Base-by-base conservation (phyloP, 2,329 filamentous ascomycete genomes). In the Boeremia lycopersici region DNA sequence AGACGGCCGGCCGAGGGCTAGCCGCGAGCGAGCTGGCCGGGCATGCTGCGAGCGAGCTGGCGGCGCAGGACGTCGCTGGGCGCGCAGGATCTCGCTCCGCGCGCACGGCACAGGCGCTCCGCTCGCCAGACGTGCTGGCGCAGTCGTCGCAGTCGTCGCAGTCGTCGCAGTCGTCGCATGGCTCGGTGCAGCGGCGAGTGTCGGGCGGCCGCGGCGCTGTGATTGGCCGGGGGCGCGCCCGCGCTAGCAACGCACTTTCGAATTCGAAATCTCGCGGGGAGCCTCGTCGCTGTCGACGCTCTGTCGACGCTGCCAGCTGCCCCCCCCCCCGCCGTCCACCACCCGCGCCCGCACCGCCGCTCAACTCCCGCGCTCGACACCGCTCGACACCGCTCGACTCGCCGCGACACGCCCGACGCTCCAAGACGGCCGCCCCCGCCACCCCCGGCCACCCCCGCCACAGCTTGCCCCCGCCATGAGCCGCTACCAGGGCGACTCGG, bases 401-500 rank as follows among this genome's bases (percentile, higher is more conserved):
- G 19, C 19, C 19, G 19, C 19, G 19, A 31, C 48, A 45, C 43
- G 50, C 49, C 38, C 19, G 29, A 40, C 50, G n/a, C 36, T 2
- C 39, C 53, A n/a, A n/a, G 50, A 54, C 41, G 41, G 19, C 31
- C 12, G 13, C 19, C 43, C 3, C 31, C 35, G 44, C 48, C 49
- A 44, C 56, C 46, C 46, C 35, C 51, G 26, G 53, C 48, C n/a
- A n/a, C n/a, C n/a, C n/a, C n/a, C 44, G 29, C 26, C n/a, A 28
- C 40, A 30, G n/a, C n/a, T 31, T 17, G 8, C 50, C 34, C 13
- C 8, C 47, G 56, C 28, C 9, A 59, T 61, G 58, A 61, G 58
- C 49, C 54, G 56, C 53, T 77, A 74, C 62, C 76, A 78, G 62
- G 75, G 79, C 59, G 73, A 73, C 65, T 96, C 91, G 74, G 95